A percentile compares a stretch with the other conserved stretches of the same genome.
Evolutionary conservation across 1,139 yeast species (phyloP).

Genomic region (Protomyces gravidus): DNA sequence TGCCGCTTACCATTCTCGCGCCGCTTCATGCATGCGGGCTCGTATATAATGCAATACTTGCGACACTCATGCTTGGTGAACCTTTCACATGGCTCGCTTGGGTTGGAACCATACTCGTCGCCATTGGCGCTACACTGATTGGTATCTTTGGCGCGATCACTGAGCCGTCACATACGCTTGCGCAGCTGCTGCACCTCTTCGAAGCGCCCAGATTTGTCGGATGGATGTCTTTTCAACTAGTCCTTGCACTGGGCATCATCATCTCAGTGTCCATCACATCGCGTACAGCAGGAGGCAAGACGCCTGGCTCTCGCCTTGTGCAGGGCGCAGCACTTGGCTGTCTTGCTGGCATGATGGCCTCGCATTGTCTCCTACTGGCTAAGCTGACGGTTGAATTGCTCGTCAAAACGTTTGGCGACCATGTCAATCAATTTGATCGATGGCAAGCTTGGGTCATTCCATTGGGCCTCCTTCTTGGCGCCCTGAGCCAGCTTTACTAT

Average conservation of each 20-base stretch:
- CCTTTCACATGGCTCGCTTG: constrained; percentile 45
- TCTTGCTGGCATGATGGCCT: constrained; percentile 73
- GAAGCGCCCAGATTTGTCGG: constrained; percentile 44
- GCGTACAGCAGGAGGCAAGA: constrained; percentile 36
- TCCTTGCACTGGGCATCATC: constrained; percentile 38
- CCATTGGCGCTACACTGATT: constrained; percentile 72
- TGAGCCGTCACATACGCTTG: constrained; percentile 52
- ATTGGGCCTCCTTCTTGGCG: constrained; percentile 57
- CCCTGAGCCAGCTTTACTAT: constrained; percentile 69
- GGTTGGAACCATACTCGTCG: constrained; percentile 62
- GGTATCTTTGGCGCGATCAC: constrained; percentile 65
- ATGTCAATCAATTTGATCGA: constrained; percentile 39
- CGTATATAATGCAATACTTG: constrained; percentile 76
- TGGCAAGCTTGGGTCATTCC: constrained; percentile 51
- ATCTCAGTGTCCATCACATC: constrained; percentile 36
- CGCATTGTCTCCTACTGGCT: constrained; percentile 79
- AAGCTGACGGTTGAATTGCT: constrained; percentile 74
- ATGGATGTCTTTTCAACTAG: constrained; percentile 46
- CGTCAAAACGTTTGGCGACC: constrained; percentile 40
- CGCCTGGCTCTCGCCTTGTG: constrained; percentile 37
- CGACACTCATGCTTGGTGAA: constrained; percentile 64
- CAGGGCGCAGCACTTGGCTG: constrained; percentile 63
- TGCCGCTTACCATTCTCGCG: constrained; percentile 73
- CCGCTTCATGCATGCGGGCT: constrained; percentile 85
- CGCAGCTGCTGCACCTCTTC: constrained; percentile 47